Evolutionary conservation across 73 alveolate genomes (phyloP).

Genomic region (Vitrella brassicaformis): DNA sequence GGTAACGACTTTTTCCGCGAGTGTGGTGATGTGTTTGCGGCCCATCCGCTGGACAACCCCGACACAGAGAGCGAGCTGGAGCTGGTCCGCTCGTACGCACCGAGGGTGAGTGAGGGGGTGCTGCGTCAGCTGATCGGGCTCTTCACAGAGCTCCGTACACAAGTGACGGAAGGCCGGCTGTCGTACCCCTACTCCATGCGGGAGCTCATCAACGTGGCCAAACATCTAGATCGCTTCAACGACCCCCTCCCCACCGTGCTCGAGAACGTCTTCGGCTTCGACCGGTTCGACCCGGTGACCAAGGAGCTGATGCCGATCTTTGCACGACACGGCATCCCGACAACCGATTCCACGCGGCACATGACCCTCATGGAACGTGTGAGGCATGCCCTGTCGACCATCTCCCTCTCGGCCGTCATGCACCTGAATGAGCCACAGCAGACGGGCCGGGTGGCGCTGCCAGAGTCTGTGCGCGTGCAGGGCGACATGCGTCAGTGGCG

Average conservation of each 20-base stretch:
- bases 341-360: no score
- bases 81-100: slow-evolving; percentile 13
- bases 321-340: slow-evolving; percentile 22
- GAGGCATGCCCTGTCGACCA: no score
- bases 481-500: no score
- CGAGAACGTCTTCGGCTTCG: slow-evolving; percentile 27
- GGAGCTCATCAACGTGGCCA: slow-evolving; percentile 9
- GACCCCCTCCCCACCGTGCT: background rate
- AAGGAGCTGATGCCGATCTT: slow-evolving; percentile 1
- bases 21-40: slow-evolving; percentile 12
- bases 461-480: no score
- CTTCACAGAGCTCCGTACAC: slow-evolving; percentile 12
- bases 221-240: slow-evolving; percentile 7
- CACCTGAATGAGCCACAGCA: no score
- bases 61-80: slow-evolving; percentile 2
- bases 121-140: slow-evolving; percentile 20
- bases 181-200: slow-evolving; percentile 21
- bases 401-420: no score
- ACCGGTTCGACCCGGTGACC: slow-evolving; percentile 10
- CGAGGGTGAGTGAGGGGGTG: slow-evolving; percentile 9
- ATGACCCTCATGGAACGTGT: no score
- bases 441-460: no score
- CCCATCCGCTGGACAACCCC: slow-evolving; percentile 18
- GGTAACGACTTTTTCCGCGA: slow-evolving; percentile 22
- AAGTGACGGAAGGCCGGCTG: slow-evolving; percentile 14